These are phyloP conservation scores for Aspergillus bertholletiae DNA, from an alignment of 495 filamentous ascomycete genomes.

Conservation along the genomic window DNA sequence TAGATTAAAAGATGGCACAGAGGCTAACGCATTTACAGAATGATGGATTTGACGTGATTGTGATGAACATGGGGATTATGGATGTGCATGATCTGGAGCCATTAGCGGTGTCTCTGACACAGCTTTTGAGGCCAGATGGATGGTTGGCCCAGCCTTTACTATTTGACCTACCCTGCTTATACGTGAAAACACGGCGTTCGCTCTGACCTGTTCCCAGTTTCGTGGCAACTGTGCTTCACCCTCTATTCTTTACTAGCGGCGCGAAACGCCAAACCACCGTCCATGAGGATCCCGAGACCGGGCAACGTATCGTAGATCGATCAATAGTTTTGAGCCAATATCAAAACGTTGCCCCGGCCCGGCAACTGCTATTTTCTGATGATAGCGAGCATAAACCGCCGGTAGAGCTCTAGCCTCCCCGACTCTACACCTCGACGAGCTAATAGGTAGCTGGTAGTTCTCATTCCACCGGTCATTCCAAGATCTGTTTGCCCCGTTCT, in stretches of 20 bases:
- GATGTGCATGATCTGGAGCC: constrained; percentile 11
- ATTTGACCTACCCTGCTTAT: too few relatives aligned
- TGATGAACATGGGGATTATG: constrained; percentile 15
- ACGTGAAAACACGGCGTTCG: background rate
- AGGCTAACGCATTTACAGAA: background rate
- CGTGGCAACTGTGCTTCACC: constrained; percentile 13
- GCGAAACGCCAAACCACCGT: constrained; percentile 8
- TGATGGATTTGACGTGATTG: constrained; percentile 8
- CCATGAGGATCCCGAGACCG: constrained; percentile 9
- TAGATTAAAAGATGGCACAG: background rate
- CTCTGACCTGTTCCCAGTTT: background rate
- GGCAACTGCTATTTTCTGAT: constrained; percentile 3
- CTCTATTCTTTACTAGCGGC: constrained; percentile 13
- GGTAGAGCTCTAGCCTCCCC: background rate
- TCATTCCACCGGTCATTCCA: constrained; percentile 1
- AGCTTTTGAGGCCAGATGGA: background rate
- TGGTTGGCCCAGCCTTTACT: constrained; percentile 5
- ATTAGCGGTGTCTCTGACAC: constrained; percentile 4
- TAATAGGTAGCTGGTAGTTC: background rate
- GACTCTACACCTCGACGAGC: background rate
- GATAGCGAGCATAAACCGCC: background rate
- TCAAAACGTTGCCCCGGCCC: background rate
- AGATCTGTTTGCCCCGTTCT: constrained; percentile 2
- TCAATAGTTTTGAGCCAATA: constrained; percentile 7
- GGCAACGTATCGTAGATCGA: constrained; percentile 4